Percentiles rank a stretch among this genome's conserved stretches.
These are phyloP conservation scores for Annulohypoxylon nitens DNA, from an alignment of 495 filamentous ascomycete species.

Conservation along the genomic window DNA sequence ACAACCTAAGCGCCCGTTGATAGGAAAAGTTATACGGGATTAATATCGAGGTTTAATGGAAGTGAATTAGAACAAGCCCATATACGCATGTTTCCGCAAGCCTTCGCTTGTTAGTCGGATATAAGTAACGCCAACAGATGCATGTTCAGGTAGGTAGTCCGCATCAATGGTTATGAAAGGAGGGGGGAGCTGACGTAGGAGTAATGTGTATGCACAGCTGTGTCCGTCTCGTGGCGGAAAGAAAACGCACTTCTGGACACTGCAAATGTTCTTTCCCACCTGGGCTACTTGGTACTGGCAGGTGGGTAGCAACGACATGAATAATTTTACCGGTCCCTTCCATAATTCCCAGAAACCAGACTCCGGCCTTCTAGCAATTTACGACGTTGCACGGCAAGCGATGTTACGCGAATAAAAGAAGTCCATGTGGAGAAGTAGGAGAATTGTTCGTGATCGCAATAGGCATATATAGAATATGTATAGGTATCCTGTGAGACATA, in stretches of 20 bases:
- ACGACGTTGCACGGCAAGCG: conserved; percentile 22
- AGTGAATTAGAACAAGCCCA: conserved; percentile 24
- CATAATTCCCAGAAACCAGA: conserved; percentile 22
- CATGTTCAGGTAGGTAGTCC: conserved; percentile 6
- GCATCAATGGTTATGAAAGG: conserved; percentile 9
- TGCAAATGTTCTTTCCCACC: neutral
- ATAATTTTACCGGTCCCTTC: conserved; percentile 25
- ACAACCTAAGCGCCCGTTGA: conserved; percentile 4
- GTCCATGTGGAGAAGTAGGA: neutral
- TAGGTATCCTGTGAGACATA: too few relatives aligned
- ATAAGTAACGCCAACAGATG: conserved; percentile 29
- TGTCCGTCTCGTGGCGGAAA: conserved; percentile 5
- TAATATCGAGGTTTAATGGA: conserved; percentile 27
- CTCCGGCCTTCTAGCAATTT: conserved; percentile 12
- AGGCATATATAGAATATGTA: too few relatives aligned
- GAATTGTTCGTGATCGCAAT: neutral
- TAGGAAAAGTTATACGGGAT: conserved; percentile 13
- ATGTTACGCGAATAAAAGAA: conserved; percentile 15
- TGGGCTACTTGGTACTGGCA: neutral
- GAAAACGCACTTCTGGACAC: conserved; percentile 11
- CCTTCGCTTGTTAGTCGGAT: conserved; percentile 35
- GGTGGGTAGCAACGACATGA: neutral
- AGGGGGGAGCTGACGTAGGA: conserved; percentile 6
- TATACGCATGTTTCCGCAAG: conserved; percentile 40
- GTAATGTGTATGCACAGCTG: conserved; percentile 22